Percentiles rank a stretch among this genome's conserved stretches.
These are phyloP conservation scores for Fusarium udum DNA, from an alignment of 2,329 filamentous ascomycete species.

Conservation along the genomic window DNA sequence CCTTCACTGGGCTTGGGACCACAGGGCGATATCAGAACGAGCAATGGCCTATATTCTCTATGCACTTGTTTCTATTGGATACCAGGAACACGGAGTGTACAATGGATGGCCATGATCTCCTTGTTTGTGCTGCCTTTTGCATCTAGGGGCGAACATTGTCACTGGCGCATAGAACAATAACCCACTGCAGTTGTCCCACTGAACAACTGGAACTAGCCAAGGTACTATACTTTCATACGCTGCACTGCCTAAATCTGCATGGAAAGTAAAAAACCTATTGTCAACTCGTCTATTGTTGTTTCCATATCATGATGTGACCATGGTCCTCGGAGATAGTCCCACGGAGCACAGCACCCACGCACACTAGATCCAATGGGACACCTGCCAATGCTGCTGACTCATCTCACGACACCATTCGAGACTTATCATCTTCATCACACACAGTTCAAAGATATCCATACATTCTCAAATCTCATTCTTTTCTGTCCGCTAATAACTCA, in stretches of 20 bases:
- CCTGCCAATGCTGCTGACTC: slow-evolving; percentile 38
- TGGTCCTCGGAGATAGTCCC: neutral
- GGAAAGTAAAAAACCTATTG: neutral
- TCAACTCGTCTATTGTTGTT: neutral
- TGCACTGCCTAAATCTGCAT: neutral
- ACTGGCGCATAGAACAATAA: slow-evolving; percentile 4
- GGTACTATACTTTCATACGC: neutral
- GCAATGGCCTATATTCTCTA: neutral
- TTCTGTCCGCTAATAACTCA: neutral
- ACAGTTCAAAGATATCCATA: neutral
- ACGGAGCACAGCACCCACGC: neutral
- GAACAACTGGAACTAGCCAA: neutral
- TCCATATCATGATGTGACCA: neutral
- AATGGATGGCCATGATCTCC: neutral
- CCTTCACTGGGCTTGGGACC: neutral
- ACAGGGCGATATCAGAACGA: neutral
- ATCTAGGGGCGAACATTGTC: neutral
- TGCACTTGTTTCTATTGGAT: neutral
- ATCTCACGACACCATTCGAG: slow-evolving; percentile 30
- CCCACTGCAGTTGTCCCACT: neutral
- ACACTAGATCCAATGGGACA: slow-evolving; percentile 33
- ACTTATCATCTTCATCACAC: neutral
- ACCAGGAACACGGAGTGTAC: neutral
- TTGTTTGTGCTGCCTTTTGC: neutral
- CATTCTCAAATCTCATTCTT: neutral